phyloP scores from a whole-genome alignment of 2,329 filamentous ascomycete species.

The Botrytis elliptica region DNA sequence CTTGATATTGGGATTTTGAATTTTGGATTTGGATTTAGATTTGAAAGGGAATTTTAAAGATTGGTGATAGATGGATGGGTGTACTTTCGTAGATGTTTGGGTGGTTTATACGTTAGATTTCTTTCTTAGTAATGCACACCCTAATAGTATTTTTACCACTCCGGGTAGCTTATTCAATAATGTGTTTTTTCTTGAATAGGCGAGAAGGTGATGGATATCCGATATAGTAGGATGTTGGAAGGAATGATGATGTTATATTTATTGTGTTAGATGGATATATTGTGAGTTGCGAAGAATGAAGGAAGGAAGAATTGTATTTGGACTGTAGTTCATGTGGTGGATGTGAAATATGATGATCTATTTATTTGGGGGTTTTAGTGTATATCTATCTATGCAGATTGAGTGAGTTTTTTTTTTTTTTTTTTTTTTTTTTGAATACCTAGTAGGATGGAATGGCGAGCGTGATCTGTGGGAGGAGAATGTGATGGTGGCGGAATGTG shows the following conservation, averaged over 20 bases:
- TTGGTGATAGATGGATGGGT: too few relatives aligned
- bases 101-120: too few relatives aligned
- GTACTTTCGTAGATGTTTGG: too few relatives aligned
- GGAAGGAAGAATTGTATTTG: too few relatives aligned
- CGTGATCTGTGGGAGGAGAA: fast-evolving
- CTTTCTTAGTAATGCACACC: not conserved
- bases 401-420: not conserved
- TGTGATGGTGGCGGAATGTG: not conserved
- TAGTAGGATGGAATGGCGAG: not conserved
- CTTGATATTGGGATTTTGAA: too few relatives aligned
- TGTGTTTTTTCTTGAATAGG: not conserved
- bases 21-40: too few relatives aligned
- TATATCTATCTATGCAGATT: not conserved
- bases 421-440: too few relatives aligned
- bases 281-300: not conserved
- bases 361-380: not conserved
- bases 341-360: not conserved
- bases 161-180: not conserved
- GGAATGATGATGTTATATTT: not conserved
- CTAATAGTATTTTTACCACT: not conserved
- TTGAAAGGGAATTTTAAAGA: not conserved
- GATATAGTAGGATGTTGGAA: not conserved
- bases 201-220: not conserved
- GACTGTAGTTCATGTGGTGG: too few relatives aligned
- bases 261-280: not conserved